These are phyloP conservation scores for Nakazawaea peltata DNA, from an alignment of 805 yeast species.

Conservation along the genomic window DNA sequence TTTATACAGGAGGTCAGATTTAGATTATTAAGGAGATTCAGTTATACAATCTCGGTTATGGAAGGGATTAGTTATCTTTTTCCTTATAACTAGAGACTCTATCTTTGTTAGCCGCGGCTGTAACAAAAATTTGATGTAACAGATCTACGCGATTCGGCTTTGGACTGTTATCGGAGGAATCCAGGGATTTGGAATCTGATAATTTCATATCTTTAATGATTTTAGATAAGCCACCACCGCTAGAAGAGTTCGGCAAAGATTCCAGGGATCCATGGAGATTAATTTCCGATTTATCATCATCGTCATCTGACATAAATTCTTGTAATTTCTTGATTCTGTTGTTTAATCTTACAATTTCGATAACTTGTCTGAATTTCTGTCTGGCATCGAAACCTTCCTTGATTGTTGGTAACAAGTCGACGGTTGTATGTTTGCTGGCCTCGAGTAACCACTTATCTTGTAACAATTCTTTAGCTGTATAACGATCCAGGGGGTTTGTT, in stretches of 20 bases:
- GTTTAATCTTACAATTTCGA: conserved; percentile 74
- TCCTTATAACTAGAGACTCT: conserved; percentile 5
- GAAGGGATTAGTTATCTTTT: conserved; percentile 1
- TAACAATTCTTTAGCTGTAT: conserved; percentile 58
- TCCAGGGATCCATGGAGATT: conserved; percentile 1
- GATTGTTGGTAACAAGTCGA: conserved; percentile 76
- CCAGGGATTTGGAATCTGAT: neutral
- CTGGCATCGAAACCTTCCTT: conserved; percentile 79
- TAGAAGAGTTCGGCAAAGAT: neutral
- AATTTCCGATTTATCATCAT: conserved; percentile 32
- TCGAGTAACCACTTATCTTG: conserved; percentile 71
- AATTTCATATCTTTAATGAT: neutral
- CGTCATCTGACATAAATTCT: conserved; percentile 49
- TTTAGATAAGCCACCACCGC: neutral
- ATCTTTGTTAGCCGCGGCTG: conserved; percentile 7
- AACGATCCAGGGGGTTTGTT: conserved; percentile 58
- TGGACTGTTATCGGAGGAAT: neutral
- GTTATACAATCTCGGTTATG: no score
- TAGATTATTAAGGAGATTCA: no score
- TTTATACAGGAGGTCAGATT: no score
- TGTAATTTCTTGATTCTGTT: conserved; percentile 71
- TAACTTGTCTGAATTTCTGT: conserved; percentile 75
- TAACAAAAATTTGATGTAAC: conserved; percentile 6
- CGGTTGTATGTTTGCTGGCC: conserved; percentile 21
- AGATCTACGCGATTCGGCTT: conserved; percentile 6